Conservation (phyloP, 1,284 basidiomycete genomes). For the Ganoderma multipileum region DNA sequence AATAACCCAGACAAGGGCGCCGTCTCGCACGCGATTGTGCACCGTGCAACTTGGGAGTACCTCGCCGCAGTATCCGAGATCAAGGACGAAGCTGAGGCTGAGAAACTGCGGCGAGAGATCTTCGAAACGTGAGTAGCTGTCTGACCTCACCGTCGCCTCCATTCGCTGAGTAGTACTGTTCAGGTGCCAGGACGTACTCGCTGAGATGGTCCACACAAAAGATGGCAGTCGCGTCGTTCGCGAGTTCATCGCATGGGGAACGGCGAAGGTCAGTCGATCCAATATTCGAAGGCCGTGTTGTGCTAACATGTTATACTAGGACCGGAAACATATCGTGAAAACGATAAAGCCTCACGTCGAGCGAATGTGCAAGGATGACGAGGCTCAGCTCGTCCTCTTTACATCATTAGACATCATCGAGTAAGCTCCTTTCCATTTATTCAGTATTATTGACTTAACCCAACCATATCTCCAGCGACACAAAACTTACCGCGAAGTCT, state of each 20-base stretch:
- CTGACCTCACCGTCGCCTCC: background rate
- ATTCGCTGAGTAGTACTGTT: background rate
- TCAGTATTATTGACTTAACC: background rate
- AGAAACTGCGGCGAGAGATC: slow-evolving; percentile 68
- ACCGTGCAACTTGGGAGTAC: slow-evolving; percentile 83
- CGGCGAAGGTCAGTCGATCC: slow-evolving; percentile 67
- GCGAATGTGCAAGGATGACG: slow-evolving; percentile 85
- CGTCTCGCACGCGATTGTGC: slow-evolving; percentile 84
- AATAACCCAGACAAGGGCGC: slow-evolving; percentile 91
- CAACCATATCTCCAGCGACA: slow-evolving; percentile 64
- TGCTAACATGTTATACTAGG: slow-evolving; percentile 48
- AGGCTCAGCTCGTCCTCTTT: slow-evolving; percentile 88
- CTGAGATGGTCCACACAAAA: slow-evolving; percentile 92
- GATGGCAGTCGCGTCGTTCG: slow-evolving; percentile 88
- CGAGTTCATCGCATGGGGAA: slow-evolving; percentile 81
- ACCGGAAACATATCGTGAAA: slow-evolving; percentile 89
- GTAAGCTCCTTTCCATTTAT: slow-evolving; percentile 49
- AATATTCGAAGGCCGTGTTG: background rate
- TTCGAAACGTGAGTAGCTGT: slow-evolving; percentile 57
- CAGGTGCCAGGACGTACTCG: slow-evolving; percentile 82
- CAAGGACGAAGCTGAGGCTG: slow-evolving; percentile 64
- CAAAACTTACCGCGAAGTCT: slow-evolving; percentile 84
- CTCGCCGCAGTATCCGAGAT: slow-evolving; percentile 58
- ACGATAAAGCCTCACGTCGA: slow-evolving; percentile 85
- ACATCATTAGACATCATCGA: slow-evolving; percentile 88